phyloP scores from a whole-genome alignment of 768 basidiomycete genomes.

The Boletus reticulatus region DNA sequence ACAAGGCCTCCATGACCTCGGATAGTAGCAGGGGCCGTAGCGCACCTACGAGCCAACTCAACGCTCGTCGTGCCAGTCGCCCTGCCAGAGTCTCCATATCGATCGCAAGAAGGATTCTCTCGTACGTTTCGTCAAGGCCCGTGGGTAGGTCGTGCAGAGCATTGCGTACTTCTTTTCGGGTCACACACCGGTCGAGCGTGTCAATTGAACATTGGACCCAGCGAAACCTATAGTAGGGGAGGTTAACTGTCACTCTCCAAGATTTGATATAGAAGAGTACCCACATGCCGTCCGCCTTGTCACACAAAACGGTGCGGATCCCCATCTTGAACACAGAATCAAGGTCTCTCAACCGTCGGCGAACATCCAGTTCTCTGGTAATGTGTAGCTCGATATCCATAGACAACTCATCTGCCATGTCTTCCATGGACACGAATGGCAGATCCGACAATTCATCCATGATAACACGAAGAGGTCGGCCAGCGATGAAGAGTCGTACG shows the following conservation, averaged over 20 bases:
- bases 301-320: not conserved
- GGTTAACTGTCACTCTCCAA: not conserved
- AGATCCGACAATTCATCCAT: not conserved
- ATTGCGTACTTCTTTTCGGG: not conserved
- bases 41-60: constrained; percentile 1
- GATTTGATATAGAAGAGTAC: not conserved
- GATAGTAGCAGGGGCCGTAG: not conserved
- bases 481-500: not conserved
- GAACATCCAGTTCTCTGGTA: not conserved
- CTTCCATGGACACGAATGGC: constrained; percentile 2
- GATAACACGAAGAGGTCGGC: not conserved
- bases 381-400: not conserved
- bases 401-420: not conserved
- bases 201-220: constrained; percentile 4
- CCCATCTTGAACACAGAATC: not conserved
- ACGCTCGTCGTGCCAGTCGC: not conserved
- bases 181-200: not conserved
- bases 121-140: constrained; percentile 3
- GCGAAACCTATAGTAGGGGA: not conserved
- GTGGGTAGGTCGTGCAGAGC: not conserved
- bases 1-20: constrained; percentile 2
- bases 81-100: not conserved
- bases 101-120: constrained; percentile 1
- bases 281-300: constrained; percentile 1
- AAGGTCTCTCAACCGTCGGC: not conserved